Evolutionary conservation across 176 grass and related monocot genomes (phyloP).

Genomic region (Oryza nivara): DNA sequence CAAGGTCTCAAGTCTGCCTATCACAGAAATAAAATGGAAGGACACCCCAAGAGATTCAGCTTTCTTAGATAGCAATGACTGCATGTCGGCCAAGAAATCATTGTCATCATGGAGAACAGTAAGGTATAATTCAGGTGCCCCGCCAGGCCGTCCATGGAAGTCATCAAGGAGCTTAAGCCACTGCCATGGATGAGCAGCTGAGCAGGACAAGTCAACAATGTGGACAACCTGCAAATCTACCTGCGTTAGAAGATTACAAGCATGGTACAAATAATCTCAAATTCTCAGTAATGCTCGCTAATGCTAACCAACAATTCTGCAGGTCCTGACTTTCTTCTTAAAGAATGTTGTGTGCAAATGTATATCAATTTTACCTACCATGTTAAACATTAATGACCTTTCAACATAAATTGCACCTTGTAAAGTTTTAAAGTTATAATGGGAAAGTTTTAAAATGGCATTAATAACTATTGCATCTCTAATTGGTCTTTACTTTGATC

Average conservation of each 20-base stretch:
- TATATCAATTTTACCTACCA: not conserved
- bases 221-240: constrained; percentile 44
- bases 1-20: constrained; percentile 51
- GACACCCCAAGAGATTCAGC: constrained; percentile 38
- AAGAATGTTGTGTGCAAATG: not conserved
- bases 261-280: not conserved
- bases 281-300: not conserved
- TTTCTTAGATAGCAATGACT: constrained; percentile 31
- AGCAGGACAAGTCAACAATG: constrained; percentile 55
- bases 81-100: constrained; percentile 36
- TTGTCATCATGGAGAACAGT: constrained; percentile 47
- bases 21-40: constrained; percentile 48
- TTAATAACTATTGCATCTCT: not conserved
- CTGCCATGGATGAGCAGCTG: constrained; percentile 50
- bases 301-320: not conserved
- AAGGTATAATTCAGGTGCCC: constrained; percentile 42
- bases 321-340: not conserved
- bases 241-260: constrained; percentile 22
- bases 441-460: not conserved
- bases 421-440: not conserved
- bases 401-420: not conserved
- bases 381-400: not conserved
- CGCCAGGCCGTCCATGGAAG: constrained; percentile 36
- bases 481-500: not conserved
- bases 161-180: constrained; percentile 51